Percentiles rank a stretch among this genome's conserved stretches.
phyloP scores from a whole-genome alignment of 2,329 filamentous ascomycete genomes.

The Alternaria tenuissima region DNA sequence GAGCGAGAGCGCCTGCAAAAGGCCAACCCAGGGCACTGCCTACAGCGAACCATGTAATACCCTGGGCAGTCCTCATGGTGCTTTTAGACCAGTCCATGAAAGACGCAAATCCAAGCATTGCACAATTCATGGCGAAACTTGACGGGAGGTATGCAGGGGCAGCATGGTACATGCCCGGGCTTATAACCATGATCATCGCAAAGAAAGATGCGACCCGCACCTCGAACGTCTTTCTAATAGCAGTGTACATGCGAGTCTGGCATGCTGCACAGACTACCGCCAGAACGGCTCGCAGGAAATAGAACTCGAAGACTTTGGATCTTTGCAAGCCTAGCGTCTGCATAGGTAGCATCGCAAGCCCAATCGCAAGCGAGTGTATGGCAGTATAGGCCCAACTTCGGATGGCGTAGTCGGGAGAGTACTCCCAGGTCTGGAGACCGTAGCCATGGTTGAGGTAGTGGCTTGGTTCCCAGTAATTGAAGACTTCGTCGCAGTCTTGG shows the following conservation, averaged over 20 bases:
- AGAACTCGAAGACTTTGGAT: slow-evolving; percentile 74
- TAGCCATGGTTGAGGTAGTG: slow-evolving; percentile 94
- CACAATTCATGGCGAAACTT: slow-evolving; percentile 95
- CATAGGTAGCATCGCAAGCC: slow-evolving; percentile 66
- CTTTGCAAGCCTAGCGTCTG: slow-evolving; percentile 32
- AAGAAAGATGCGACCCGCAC: slow-evolving; percentile 87
- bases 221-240: slow-evolving; percentile 78
- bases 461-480: slow-evolving; percentile 98
- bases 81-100: slow-evolving; percentile 92
- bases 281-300: slow-evolving; percentile 79
- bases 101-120: slow-evolving; percentile 82
- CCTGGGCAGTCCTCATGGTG: slow-evolving; percentile 74
- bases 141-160: slow-evolving; percentile 88
- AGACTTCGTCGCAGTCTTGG: slow-evolving; percentile 97
- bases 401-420: slow-evolving; percentile 93
- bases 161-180: slow-evolving; percentile 92
- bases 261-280: slow-evolving; percentile 80
- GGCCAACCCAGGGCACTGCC: slow-evolving; percentile 93
- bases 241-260: slow-evolving; percentile 82
- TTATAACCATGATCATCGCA: slow-evolving; percentile 75
- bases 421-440: slow-evolving; percentile 97
- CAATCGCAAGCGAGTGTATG: slow-evolving; percentile 78
- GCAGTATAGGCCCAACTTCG: slow-evolving; percentile 92
- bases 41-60: slow-evolving; percentile 89
- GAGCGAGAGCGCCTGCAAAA: slow-evolving; percentile 82